Conservation (phyloP, 345 rosid species). For the Bruguiera gymnorhiza region DNA sequence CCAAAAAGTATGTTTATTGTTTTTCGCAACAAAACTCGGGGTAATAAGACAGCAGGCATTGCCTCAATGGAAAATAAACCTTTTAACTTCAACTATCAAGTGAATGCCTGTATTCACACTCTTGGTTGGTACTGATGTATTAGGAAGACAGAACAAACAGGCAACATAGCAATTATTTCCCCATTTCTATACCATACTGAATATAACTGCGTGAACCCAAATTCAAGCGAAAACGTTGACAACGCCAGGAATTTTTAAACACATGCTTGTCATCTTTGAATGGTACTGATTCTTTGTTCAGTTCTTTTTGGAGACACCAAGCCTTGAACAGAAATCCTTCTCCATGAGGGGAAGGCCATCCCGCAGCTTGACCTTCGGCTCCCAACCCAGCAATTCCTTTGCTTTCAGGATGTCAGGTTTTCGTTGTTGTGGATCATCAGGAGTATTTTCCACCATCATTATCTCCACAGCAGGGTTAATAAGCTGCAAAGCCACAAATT, state of each 20-base stretch:
- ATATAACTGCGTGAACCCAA: too few species aligned
- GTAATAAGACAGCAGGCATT: neutral
- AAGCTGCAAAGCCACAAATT: conserved; percentile 35
- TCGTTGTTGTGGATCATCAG: conserved; percentile 87
- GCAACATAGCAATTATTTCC: too few species aligned
- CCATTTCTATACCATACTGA: too few species aligned
- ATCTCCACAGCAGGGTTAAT: conserved; percentile 75
- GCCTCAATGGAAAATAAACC: too few species aligned
- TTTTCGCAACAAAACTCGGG: conserved; percentile 4
- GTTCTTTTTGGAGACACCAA: conserved; percentile 47
- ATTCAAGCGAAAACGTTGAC: neutral
- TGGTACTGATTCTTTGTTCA: conserved; percentile 12
- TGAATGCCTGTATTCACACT: too few species aligned
- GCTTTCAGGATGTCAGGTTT: conserved; percentile 88
- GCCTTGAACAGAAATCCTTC: conserved; percentile 77
- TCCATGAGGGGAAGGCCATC: conserved; percentile 92
- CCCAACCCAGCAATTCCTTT: conserved; percentile 85
- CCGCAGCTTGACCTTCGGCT: conserved; percentile 73
- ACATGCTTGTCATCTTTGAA: neutral
- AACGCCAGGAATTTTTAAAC: neutral
- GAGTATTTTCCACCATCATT: conserved; percentile 84
- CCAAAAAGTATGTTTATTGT: neutral
- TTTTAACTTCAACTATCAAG: too few species aligned
- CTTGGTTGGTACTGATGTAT: too few species aligned
- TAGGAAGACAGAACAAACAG: too few species aligned